Percentiles rank a stretch among this genome's conserved stretches.
phyloP scores from a whole-genome alignment of 108 stramenopile genomes.

The Pseudonitzschia pungens region DNA sequence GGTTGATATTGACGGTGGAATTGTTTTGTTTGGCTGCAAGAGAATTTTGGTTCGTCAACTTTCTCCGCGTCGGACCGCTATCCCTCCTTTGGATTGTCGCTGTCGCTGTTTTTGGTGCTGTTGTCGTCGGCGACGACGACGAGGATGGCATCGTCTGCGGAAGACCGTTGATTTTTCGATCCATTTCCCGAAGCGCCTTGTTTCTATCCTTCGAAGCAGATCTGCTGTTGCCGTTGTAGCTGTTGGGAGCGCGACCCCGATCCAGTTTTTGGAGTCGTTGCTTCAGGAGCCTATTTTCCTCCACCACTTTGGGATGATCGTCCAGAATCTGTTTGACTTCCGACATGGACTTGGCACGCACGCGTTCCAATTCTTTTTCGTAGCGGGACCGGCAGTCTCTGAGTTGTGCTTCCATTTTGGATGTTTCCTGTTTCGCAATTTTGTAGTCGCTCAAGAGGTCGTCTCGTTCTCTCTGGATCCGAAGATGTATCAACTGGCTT shows the following conservation, averaged over 20 bases:
- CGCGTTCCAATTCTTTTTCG: slow-evolving; percentile 5
- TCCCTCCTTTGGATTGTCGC: neutral
- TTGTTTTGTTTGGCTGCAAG: neutral
- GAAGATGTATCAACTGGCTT: neutral
- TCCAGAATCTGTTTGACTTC: slow-evolving; percentile 6
- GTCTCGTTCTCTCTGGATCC: neutral
- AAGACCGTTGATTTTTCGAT: neutral
- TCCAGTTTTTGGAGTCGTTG: slow-evolving; percentile 3
- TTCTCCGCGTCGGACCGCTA: neutral
- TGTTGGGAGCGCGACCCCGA: neutral
- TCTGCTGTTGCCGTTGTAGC: neutral
- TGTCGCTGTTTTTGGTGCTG: neutral
- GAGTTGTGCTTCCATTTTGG: neutral
- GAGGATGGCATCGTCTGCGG: neutral
- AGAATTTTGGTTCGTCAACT: neutral
- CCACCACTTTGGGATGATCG: slow-evolving; percentile 14
- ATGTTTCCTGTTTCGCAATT: too few relatives aligned
- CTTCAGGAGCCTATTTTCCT: slow-evolving; percentile 8
- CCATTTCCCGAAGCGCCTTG: slow-evolving; percentile 13
- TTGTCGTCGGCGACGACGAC: neutral
- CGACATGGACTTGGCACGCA: slow-evolving; percentile 1
- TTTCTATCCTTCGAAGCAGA: neutral
- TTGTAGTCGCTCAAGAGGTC: neutral
- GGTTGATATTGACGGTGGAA: neutral
- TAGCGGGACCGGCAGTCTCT: neutral